A percentile compares a stretch with the other conserved stretches of the same genome.
Conservation (phyloP, 345 rosid species). For the Citrus hindsii region DNA sequence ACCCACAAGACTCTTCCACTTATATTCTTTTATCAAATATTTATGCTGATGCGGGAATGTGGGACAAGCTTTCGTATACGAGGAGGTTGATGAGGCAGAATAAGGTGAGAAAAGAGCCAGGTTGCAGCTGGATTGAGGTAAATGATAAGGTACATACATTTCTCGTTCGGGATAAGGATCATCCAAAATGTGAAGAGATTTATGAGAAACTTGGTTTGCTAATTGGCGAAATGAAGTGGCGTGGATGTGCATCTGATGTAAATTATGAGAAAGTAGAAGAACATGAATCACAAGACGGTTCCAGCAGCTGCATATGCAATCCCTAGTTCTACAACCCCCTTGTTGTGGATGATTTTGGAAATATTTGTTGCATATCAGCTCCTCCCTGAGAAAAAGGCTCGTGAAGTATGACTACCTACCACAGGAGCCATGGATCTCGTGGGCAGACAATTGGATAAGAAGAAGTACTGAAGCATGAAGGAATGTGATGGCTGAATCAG, state of each 20-base stretch:
- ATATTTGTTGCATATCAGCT: not conserved
- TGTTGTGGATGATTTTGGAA: not conserved
- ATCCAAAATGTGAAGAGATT: slow-evolving; percentile 60
- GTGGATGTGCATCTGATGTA: slow-evolving; percentile 19
- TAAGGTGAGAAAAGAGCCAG: slow-evolving; percentile 84
- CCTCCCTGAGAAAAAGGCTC: not conserved
- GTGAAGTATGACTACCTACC: not conserved
- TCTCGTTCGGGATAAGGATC: slow-evolving; percentile 63
- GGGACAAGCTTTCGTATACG: slow-evolving; percentile 67
- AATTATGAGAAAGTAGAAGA: slow-evolving; percentile 18
- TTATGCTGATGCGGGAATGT: slow-evolving; percentile 86
- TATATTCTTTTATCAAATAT: slow-evolving; percentile 77
- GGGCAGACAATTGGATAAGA: not conserved
- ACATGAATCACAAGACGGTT: too few species aligned
- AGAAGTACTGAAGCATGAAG: not conserved
- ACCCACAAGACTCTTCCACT: slow-evolving; percentile 77
- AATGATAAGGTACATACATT: slow-evolving; percentile 76
- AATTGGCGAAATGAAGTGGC: slow-evolving; percentile 54
- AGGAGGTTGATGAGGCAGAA: slow-evolving; percentile 65
- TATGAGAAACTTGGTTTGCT: slow-evolving; percentile 51
- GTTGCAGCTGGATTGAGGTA: slow-evolving; percentile 92
- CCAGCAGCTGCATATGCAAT: not conserved
- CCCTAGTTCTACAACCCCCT: not conserved
- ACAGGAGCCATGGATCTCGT: too few species aligned
- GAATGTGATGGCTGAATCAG: not conserved